These are phyloP conservation scores for Scopulariopsis brevicaulis DNA, from an alignment of 2,329 filamentous ascomycete species.

Conservation along the genomic window DNA sequence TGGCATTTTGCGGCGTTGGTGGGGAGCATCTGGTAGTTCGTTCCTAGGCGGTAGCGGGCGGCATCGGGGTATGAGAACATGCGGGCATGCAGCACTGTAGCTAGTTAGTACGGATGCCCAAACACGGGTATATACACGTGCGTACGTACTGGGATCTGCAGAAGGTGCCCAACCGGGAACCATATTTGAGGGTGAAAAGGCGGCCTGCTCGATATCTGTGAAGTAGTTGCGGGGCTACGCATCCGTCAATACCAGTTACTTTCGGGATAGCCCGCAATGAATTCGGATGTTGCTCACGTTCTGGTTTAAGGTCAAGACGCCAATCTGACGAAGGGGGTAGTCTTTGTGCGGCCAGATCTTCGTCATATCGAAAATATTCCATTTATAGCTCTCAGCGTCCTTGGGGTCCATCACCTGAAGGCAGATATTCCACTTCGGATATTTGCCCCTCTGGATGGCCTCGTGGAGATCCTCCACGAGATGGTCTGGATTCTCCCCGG, in stretches of 20 bases:
- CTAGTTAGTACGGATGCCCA: not conserved
- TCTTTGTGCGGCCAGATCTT: slow-evolving; percentile 37
- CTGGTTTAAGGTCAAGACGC: no score
- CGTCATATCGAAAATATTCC: slow-evolving; percentile 58
- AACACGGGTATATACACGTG: slow-evolving; percentile 10
- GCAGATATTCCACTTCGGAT: slow-evolving; percentile 52
- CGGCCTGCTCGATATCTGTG: slow-evolving; percentile 55
- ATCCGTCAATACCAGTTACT: no score
- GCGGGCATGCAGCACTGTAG: slow-evolving; percentile 15
- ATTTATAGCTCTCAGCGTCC: slow-evolving; percentile 47
- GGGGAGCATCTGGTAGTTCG: slow-evolving; percentile 54
- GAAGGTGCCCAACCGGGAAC: slow-evolving; percentile 52
- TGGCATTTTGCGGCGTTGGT: slow-evolving; percentile 37
- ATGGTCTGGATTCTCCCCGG: slow-evolving; percentile 48
- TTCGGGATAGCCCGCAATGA: no score
- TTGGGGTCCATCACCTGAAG: slow-evolving; percentile 54
- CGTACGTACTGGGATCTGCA: slow-evolving; percentile 51
- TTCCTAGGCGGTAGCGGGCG: slow-evolving; percentile 50
- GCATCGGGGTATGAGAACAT: slow-evolving; percentile 52
- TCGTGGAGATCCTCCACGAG: slow-evolving; percentile 54
- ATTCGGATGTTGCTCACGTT: no score
- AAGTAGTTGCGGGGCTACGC: slow-evolving; percentile 49
- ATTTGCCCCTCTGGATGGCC: slow-evolving; percentile 47
- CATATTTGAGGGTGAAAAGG: slow-evolving; percentile 53
- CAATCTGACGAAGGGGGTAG: no score